Base-by-base conservation (phyloP, 148 eudicot genomes). In the Cornus suecica region DNA sequence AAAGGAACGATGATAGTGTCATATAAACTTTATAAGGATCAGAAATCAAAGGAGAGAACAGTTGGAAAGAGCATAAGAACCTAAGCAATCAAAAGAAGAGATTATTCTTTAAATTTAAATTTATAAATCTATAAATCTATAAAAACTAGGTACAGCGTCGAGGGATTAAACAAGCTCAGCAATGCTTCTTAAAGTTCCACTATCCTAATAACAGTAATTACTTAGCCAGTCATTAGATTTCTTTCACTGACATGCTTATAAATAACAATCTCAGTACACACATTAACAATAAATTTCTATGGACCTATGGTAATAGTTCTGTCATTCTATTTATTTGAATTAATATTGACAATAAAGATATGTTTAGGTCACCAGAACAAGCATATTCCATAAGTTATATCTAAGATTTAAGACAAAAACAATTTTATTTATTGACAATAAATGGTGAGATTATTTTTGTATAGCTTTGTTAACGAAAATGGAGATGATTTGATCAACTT, bases 31-130 rank as follows among this genome's bases (percentile, higher is more conserved):
- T 16, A 58, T 0, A 6, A n/a, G 24, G 23, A 58, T 22, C 62
- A 58, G 62, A 58, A 58, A 14, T 16, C 54, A 48, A 48, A 48
- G 13, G 54, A 48, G 20, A 18, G 42, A 37, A 37, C 18, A 48
- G 15, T 11, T 48, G 1, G 20, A 48, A 48, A 16, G 20, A 48
- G 54, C 15, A 14, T 7, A 18, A 48, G 54, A 48, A 48, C 13
- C 18, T 18, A 48, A 48, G 54, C 54, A 48, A 48, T 48, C 18
- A 48, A 83, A 88, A 96, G 62, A 96, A n/a, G n/a, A n/a, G n/a
- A n/a, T n/a, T n/a, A n/a, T n/a, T n/a, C 99, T 98, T 96, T 84
- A 68, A 77, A 45, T 68, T 63, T 75, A 30, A 8, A 8, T 6
- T 37, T 10, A 37, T 37, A 37, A 37, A 37, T 37, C 9, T 10